Evolutionary conservation across 23 red algal genomes (phyloP), one percentile per base, ranked within the genome.

Genomic region (Gracilaria gracilis): DNA sequence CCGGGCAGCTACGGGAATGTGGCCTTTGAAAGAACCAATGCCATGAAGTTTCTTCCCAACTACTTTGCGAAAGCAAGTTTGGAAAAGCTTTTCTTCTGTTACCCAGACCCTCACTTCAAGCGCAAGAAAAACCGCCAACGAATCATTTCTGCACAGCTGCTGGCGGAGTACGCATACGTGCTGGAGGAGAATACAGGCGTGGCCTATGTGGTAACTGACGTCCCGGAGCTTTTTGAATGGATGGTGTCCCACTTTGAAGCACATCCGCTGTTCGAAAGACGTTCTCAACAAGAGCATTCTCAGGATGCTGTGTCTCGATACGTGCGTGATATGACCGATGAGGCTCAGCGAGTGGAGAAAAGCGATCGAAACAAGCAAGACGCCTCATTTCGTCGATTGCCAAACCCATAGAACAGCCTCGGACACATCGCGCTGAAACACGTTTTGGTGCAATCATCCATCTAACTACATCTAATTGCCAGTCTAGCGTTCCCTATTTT

Each of bases 51-150:
- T 81, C 85, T 99, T 13, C 88, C 88, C 21, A 93, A 95, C 85
- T 94, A 89, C 64, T 91, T 99, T 64, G 49, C 65, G 2, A 83
- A 81, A 50, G 90, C 44, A 14, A 94, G 81, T 19, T 31, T 99
- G 47, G 85, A 95, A 14, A 95, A 93, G 82, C 61, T 99, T 29
- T 91, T 99, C 39, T 96, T 99, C 38, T 93, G 93, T 64, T 99
- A 96, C 83, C 97, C 97, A 21, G 97, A 99, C 62, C 97, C 97
- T 21, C 97, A 99, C 69, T 99, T 96, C 75, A 99, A 99, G 72
- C 74, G 75, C 53, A 88, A 85, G 48, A 99, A 96, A 71, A 88
- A 96, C 81, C 74, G 97, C 13, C 97, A 96, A 69, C 90, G 97
- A 7, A 93, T 99, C 39, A 82, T 99, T 28, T 92, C 86, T 29